Percentiles rank a stretch among this genome's conserved stretches.
These are phyloP conservation scores for Agastache rugosa DNA, from an alignment of 257 asterid genomes.

Conservation along the genomic window DNA sequence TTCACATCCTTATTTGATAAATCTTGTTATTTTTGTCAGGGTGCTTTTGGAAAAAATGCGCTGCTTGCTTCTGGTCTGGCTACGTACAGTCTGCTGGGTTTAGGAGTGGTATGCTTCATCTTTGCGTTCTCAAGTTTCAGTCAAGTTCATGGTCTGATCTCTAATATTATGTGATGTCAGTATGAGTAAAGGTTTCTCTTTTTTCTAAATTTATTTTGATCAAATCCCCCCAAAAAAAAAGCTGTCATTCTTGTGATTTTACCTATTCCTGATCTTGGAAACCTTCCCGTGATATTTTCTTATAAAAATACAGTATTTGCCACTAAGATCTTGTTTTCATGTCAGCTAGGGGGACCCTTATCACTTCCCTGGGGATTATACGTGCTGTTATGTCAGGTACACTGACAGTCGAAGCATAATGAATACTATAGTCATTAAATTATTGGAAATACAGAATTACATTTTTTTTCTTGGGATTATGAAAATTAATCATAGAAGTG, in stretches of 20 bases:
- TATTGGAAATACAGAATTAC: not conserved
- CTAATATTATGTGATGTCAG: not conserved
- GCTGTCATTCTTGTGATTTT: not conserved
- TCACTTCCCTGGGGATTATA: conserved; percentile 99
- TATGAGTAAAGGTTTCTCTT: not conserved
- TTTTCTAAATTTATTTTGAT: conserved; percentile 1
- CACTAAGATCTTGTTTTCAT: conserved; percentile 30
- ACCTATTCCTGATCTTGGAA: not conserved
- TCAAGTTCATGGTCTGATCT: conserved; percentile 19
- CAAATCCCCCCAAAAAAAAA: not conserved
- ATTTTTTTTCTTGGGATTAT: conserved; percentile 16
- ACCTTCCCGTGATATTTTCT: not conserved
- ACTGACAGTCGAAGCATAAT: conserved; percentile 5
- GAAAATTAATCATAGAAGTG: not conserved
- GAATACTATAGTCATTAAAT: not conserved
- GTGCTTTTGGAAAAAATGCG: conserved; percentile 75
- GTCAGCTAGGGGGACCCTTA: conserved; percentile 93
- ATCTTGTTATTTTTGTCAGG: conserved; percentile 46
- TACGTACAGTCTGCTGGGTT: conserved; percentile 67
- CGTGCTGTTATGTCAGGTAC: conserved; percentile 96
- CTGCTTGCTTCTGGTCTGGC: conserved; percentile 70
- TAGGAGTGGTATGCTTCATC: conserved; percentile 68
- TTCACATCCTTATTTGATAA: not conserved
- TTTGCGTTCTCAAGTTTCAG: conserved; percentile 20
- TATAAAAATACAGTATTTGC: not conserved